phyloP scores from a whole-genome alignment of 2,329 filamentous ascomycete genomes.

The Colletotrichum trifolii region DNA sequence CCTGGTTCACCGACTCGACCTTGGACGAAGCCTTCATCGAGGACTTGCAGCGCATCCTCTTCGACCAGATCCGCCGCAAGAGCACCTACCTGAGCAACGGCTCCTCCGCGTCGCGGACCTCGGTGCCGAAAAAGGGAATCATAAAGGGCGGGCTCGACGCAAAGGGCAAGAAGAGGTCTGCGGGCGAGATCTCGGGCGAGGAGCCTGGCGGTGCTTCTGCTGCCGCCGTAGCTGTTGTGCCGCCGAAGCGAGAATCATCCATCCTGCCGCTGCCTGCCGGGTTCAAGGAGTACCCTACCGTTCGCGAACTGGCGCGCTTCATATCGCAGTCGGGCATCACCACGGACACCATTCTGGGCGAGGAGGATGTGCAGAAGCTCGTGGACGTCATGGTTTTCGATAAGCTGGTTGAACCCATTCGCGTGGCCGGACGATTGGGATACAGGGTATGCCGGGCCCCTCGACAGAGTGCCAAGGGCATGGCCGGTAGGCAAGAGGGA shows the following conservation, averaged over 20 bases:
- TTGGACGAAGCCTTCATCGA: slow-evolving; percentile 91
- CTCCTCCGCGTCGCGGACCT: slow-evolving; percentile 47
- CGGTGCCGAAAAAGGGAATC: slow-evolving; percentile 66
- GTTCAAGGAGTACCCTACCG: slow-evolving; percentile 83
- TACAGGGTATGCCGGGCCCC: slow-evolving; percentile 65
- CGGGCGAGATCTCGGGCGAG: slow-evolving; percentile 56
- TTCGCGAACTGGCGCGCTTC: slow-evolving; percentile 79
- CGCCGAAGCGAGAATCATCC: slow-evolving; percentile 48
- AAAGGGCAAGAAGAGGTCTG: slow-evolving; percentile 63
- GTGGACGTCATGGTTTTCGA: slow-evolving; percentile 92
- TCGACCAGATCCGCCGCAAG: slow-evolving; percentile 76
- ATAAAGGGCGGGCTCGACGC: slow-evolving; percentile 59
- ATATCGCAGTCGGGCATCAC: slow-evolving; percentile 77
- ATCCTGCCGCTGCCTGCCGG: slow-evolving; percentile 69
- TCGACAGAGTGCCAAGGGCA: slow-evolving; percentile 55
- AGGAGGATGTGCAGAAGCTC: slow-evolving; percentile 84
- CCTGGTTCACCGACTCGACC: slow-evolving; percentile 93
- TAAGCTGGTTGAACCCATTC: slow-evolving; percentile 78
- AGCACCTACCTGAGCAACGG: slow-evolving; percentile 73
- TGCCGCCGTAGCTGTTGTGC: slow-evolving; percentile 44
- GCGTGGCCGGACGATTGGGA: slow-evolving; percentile 59
- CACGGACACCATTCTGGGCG: slow-evolving; percentile 75
- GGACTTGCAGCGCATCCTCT: slow-evolving; percentile 77
- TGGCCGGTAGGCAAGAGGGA: slow-evolving; percentile 51
- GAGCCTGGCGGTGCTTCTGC: slow-evolving; percentile 37